Evolutionary conservation across 768 basidiomycete species (phyloP).

Genomic region (Tulasnella sp.): DNA sequence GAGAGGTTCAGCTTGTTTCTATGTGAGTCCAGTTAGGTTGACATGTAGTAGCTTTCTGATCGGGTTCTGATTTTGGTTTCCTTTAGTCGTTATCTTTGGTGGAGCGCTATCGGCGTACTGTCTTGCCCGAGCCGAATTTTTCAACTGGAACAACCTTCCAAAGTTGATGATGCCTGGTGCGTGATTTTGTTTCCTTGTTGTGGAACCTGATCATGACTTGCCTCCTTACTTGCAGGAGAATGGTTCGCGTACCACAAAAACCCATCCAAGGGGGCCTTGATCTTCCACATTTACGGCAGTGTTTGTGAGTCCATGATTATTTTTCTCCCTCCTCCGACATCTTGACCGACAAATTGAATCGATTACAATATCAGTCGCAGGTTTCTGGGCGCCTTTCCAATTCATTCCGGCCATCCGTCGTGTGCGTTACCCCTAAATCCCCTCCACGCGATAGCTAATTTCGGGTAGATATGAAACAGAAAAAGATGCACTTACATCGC

Average conservation of each 20-base stretch:
- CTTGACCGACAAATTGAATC: too few species aligned
- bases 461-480: too few species aligned
- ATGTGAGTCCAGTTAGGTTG: background rate
- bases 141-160: background rate
- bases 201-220: too few species aligned
- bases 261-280: conserved; percentile 2
- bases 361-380: background rate
- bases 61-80: too few species aligned
- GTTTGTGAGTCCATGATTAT: conserved; percentile 3
- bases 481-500: conserved; percentile 8
- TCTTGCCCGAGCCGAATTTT: conserved; percentile 8
- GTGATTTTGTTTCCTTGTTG: too few species aligned
- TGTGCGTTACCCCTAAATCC: background rate
- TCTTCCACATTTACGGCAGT: conserved; percentile 7
- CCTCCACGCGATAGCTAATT: background rate
- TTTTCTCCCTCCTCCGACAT: too few species aligned
- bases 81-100: conserved; percentile 14
- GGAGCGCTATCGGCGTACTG: conserved; percentile 11
- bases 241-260: conserved; percentile 4
- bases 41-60: too few species aligned
- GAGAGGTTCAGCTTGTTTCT: conserved; percentile 10
- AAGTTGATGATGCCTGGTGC: too few species aligned
- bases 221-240: too few species aligned
- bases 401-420: conserved; percentile 14
- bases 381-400: conserved; percentile 9